Conservation (phyloP, 2,329 filamentous ascomycete genomes). For the Cadophora sp. region DNA sequence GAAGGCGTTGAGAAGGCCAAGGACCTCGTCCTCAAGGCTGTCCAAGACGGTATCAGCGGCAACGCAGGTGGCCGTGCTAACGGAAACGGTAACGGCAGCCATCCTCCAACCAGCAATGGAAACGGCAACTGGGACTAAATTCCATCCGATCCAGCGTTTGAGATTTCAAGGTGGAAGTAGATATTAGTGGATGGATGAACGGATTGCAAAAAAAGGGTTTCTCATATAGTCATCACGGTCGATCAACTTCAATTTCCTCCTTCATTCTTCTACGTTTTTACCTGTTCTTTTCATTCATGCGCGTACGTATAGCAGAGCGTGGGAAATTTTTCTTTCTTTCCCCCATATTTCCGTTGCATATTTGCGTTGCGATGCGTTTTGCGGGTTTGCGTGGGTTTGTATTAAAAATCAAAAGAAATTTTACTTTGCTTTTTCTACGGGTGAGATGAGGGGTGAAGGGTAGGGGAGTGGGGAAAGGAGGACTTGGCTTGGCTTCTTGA, state of each 20-base stretch:
- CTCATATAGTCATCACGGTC: background rate
- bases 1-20: conserved; percentile 87
- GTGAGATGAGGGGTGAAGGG: background rate
- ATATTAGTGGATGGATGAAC: background rate
- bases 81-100: conserved; percentile 25
- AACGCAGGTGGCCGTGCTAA: conserved; percentile 23
- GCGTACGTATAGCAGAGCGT: background rate
- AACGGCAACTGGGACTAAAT: conserved; percentile 32
- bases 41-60: conserved; percentile 62
- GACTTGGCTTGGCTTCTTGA: background rate
- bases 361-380: conserved; percentile 16
- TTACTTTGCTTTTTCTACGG: conserved; percentile 4
- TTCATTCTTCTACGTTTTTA: background rate
- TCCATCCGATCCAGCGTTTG: background rate
- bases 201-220: background rate
- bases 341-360: background rate
- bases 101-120: conserved; percentile 11
- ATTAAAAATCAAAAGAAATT: conserved; percentile 14
- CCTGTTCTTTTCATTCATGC: background rate
- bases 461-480: background rate
- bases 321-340: background rate
- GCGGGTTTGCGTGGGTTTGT: conserved; percentile 6
- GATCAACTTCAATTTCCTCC: background rate
- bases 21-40: conserved; percentile 85
- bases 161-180: conserved; percentile 2